Percentiles rank a stretch among this genome's conserved stretches.
These are phyloP conservation scores for Coelastrella sp. DNA, from an alignment of 139 green algal species.

Conservation along the genomic window DNA sequence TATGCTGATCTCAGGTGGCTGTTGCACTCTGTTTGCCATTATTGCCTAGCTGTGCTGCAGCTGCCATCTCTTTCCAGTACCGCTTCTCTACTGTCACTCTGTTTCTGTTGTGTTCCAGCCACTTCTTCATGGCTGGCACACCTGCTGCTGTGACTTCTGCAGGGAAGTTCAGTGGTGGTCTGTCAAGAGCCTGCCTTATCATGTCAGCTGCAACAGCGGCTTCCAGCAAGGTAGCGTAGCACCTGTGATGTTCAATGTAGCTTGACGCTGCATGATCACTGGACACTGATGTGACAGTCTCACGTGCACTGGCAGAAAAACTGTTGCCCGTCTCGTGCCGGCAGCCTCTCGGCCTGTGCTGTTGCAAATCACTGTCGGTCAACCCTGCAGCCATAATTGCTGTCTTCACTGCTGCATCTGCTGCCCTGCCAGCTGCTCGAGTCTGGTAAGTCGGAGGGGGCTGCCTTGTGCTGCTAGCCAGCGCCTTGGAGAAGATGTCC, in stretches of 20 bases:
- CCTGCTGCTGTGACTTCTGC: neutral
- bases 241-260: neutral
- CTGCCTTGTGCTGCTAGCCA: neutral
- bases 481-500: neutral
- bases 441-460: neutral
- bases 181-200: neutral
- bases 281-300: neutral
- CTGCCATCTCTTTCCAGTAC: neutral
- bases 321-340: neutral
- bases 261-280: neutral
- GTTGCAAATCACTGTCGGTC: neutral
- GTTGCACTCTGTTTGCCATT: too few species aligned
- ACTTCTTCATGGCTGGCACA: neutral
- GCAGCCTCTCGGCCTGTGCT: too few species aligned
- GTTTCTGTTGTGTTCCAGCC: neutral
- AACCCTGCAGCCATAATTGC: neutral
- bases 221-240: neutral
- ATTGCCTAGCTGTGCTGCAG: too few species aligned
- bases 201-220: neutral
- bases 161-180: neutral
- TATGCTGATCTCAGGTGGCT: too few species aligned
- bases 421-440: neutral
- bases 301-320: neutral
- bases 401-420: neutral
- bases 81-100: neutral